Percentiles rank a stretch among this genome's conserved stretches.
Conservation (phyloP, 352 stramenopile species). For the Phytophthora lateralis region DNA sequence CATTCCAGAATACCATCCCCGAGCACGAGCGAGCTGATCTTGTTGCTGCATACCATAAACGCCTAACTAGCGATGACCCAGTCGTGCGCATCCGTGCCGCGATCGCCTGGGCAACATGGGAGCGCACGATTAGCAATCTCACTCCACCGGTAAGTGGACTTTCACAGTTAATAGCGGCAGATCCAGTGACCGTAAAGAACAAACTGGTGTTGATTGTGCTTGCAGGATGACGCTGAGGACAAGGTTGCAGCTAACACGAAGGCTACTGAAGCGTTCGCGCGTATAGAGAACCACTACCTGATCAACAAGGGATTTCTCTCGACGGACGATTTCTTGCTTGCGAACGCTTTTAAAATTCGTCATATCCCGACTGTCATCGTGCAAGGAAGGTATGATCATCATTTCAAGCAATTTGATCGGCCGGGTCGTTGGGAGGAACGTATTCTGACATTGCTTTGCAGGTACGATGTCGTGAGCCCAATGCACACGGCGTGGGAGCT, state of each 20-base stretch:
- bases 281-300: slow-evolving; percentile 94
- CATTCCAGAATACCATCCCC: slow-evolving; percentile 80
- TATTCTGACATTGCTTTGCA: not conserved
- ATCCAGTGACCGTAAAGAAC: too few relatives aligned
- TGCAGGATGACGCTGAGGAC: slow-evolving; percentile 46
- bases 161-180: not conserved
- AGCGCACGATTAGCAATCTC: slow-evolving; percentile 79
- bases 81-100: slow-evolving; percentile 68
- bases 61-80: slow-evolving; percentile 80
- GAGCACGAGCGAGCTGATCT: slow-evolving; percentile 75
- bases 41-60: slow-evolving; percentile 82
- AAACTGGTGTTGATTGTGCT: not conserved
- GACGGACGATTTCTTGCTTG: slow-evolving; percentile 76
- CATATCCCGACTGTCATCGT: slow-evolving; percentile 91
- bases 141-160: slow-evolving; percentile 41
- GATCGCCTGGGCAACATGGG: slow-evolving; percentile 90
- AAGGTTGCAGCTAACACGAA: slow-evolving; percentile 70
- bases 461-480: slow-evolving; percentile 2
- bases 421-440: not conserved
- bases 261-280: slow-evolving; percentile 88
- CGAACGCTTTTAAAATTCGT: slow-evolving; percentile 86
- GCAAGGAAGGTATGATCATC: slow-evolving; percentile 60
- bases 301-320: slow-evolving; percentile 87
- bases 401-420: not conserved
- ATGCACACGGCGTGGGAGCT: slow-evolving; percentile 1